Conservation (phyloP, 148 eudicot genomes). For the Silene uniflora region DNA sequence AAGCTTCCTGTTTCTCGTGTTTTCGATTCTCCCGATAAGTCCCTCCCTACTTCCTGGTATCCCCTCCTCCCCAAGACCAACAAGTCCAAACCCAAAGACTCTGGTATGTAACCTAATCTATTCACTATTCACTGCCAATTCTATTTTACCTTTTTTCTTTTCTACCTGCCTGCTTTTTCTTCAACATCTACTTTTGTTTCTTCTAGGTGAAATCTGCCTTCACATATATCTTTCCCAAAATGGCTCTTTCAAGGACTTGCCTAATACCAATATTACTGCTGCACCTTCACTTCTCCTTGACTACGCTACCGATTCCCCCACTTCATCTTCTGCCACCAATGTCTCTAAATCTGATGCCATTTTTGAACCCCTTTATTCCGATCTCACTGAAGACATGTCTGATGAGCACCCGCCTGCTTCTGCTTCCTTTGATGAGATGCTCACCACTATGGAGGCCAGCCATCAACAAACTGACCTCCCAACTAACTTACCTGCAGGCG, state of each 20-base stretch:
- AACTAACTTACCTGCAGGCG: conserved; percentile 59
- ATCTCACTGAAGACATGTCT: conserved; percentile 28
- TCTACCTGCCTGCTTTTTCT: neutral
- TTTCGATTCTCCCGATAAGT: conserved; percentile 75
- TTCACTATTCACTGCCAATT: too few relatives aligned
- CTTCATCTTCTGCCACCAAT: conserved; percentile 36
- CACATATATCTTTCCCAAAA: conserved; percentile 74
- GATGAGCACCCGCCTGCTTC: conserved; percentile 42
- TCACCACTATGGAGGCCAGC: conserved; percentile 48
- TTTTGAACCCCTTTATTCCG: conserved; percentile 39
- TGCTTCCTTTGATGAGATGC: conserved; percentile 52
- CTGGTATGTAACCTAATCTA: conserved; percentile 41
- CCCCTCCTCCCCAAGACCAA: conserved; percentile 65
- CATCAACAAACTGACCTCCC: conserved; percentile 62
- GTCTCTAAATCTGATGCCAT: conserved; percentile 37
- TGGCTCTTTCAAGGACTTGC: conserved; percentile 38
- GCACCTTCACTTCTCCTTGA: conserved; percentile 14
- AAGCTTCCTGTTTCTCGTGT: conserved; percentile 59
- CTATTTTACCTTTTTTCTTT: neutral
- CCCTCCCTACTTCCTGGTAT: conserved; percentile 87
- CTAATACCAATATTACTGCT: conserved; percentile 11
- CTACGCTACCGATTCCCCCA: conserved; percentile 31
- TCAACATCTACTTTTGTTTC: too few relatives aligned
- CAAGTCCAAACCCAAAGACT: conserved; percentile 70
- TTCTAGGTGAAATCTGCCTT: conserved; percentile 78